phyloP scores from a whole-genome alignment of 306 rosid genomes.

The Delonix regia region DNA sequence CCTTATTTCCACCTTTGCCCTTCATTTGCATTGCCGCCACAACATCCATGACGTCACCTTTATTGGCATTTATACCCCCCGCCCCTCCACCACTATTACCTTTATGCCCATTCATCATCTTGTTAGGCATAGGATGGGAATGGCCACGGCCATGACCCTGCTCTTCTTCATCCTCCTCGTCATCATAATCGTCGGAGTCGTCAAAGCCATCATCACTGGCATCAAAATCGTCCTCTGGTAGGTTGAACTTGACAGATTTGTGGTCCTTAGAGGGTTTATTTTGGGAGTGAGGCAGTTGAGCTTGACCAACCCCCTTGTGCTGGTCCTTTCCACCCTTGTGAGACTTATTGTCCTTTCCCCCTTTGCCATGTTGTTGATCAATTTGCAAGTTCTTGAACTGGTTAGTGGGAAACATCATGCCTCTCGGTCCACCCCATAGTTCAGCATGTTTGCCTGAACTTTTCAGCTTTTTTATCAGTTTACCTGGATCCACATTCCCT shows the following conservation, averaged over 20 bases:
- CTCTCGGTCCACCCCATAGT: constrained; percentile 62
- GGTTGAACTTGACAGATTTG: constrained; percentile 74
- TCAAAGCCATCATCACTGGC: constrained; percentile 60
- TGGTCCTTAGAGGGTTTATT: constrained; percentile 56
- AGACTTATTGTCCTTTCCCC: constrained; percentile 53
- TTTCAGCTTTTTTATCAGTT: constrained; percentile 58
- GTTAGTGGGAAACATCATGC: constrained; percentile 45
- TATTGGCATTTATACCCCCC: constrained; percentile 51
- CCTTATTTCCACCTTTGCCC: constrained; percentile 54
- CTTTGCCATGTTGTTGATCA: constrained; percentile 43
- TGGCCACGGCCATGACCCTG: neutral
- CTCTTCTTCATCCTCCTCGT: constrained; percentile 5
- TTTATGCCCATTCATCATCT: constrained; percentile 38
- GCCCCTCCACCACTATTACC: constrained; percentile 51
- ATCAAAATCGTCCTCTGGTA: constrained; percentile 59
- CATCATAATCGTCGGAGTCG: constrained; percentile 51
- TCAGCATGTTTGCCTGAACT: constrained; percentile 73
- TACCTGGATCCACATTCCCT: constrained; percentile 66
- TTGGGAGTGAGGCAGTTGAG: constrained; percentile 52
- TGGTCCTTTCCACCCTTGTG: constrained; percentile 54
- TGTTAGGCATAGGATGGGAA: neutral
- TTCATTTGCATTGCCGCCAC: constrained; percentile 50
- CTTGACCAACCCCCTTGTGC: constrained; percentile 46
- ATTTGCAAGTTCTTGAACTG: constrained; percentile 74
- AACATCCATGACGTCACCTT: constrained; percentile 72